These are phyloP conservation scores for Aspergillus unguis DNA, from an alignment of 2,329 filamentous ascomycete genomes.

Conservation along the genomic window DNA sequence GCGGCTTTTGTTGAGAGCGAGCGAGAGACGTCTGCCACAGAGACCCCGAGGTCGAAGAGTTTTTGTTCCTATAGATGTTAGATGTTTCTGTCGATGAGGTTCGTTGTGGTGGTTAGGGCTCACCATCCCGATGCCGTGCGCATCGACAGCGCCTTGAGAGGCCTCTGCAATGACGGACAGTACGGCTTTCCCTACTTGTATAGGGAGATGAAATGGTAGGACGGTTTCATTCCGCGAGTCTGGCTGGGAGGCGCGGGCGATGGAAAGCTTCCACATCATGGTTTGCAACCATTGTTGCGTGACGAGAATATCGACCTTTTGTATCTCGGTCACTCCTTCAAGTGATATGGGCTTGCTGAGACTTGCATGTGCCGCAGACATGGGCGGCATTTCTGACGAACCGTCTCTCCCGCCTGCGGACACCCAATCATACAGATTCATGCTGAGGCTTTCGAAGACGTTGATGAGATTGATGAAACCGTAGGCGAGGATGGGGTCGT, in stretches of 20 bases:
- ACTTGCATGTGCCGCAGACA: conserved; percentile 50
- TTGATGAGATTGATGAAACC: conserved; percentile 41
- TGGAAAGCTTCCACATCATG: conserved; percentile 70
- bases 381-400: conserved; percentile 28
- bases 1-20: conserved; percentile 29
- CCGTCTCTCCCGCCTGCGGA: conserved; percentile 33
- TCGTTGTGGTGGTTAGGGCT: conserved; percentile 29
- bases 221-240: conserved; percentile 54
- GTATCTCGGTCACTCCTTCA: conserved; percentile 58
- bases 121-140: conserved; percentile 72
- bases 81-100: neutral
- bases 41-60: conserved; percentile 34
- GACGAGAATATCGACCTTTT: conserved; percentile 65
- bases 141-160: conserved; percentile 69
- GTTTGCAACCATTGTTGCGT: conserved; percentile 70
- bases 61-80: conserved; percentile 33
- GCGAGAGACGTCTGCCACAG: conserved; percentile 33
- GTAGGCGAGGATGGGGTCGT: conserved; percentile 45
- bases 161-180: conserved; percentile 68
- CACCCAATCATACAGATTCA: conserved; percentile 39
- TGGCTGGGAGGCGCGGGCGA: conserved; percentile 62
- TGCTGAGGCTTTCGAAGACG: conserved; percentile 39
- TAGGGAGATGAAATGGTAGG: conserved; percentile 62
- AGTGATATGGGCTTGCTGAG: conserved; percentile 54
- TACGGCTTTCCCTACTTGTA: conserved; percentile 62